A percentile compares a stretch with the other conserved stretches of the same genome.
These are phyloP conservation scores for Pisolithus microcarpus DNA, from an alignment of 768 basidiomycete species.

Conservation along the genomic window DNA sequence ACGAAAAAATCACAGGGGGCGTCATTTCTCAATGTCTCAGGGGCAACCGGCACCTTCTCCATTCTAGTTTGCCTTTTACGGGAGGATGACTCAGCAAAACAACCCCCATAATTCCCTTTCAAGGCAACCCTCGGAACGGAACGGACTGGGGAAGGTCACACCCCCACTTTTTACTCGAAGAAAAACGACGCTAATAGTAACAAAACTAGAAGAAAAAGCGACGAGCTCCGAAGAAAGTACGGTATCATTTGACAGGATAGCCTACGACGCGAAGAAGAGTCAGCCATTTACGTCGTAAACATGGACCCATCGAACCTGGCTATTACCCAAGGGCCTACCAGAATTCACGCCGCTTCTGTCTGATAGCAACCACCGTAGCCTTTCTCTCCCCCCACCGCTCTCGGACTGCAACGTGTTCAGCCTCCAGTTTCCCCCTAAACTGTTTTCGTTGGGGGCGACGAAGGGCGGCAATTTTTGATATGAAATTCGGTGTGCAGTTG, in stretches of 20 bases:
- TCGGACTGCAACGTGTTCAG: constrained; percentile 38
- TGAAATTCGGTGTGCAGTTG: constrained; percentile 61
- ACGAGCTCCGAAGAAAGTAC: background rate
- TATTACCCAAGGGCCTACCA: constrained; percentile 41
- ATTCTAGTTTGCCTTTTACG: too few species aligned
- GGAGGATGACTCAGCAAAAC: too few species aligned
- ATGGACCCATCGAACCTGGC: background rate
- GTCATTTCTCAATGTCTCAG: too few species aligned
- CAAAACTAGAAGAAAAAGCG: background rate
- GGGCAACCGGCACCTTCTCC: too few species aligned
- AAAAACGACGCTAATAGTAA: background rate
- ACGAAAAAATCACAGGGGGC: too few species aligned
- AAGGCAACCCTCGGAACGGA: background rate
- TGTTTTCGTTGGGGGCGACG: constrained; percentile 42
- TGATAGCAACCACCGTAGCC: constrained; percentile 52
- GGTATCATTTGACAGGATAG: background rate
- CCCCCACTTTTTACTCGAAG: background rate
- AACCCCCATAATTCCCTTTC: background rate
- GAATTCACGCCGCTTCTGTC: constrained; percentile 58
- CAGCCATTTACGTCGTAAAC: background rate
- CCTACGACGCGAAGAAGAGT: background rate
- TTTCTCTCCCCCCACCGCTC: constrained; percentile 70
- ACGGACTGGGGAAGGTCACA: background rate
- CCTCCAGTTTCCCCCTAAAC: constrained; percentile 38
- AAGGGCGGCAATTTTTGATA: constrained; percentile 57